Base-by-base conservation (phyloP, 2,329 filamentous ascomycete species). In the Colletotrichum sidae region DNA sequence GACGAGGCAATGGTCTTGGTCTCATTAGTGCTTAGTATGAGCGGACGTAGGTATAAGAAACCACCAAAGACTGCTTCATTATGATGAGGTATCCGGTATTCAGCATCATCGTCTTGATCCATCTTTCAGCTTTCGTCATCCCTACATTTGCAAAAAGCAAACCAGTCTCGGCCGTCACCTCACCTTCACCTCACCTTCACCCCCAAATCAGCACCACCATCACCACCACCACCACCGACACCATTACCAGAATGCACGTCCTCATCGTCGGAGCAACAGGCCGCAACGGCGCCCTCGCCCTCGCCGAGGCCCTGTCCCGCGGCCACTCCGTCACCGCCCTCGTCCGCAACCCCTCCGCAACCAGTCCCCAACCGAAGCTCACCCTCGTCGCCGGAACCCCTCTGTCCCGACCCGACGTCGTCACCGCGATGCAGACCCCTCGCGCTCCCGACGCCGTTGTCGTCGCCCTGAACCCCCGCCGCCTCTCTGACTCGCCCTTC, bases 221-320 rank as follows among this genome's bases (percentile, higher is more conserved):
- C 15, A 42, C 9, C 6, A 6, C 25, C n/a, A 2, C 9, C 33
- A 17, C 8, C 13, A n/a, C n/a, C n/a, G 42, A 2, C 38, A n/a
- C 45, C 42, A n/a, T 41, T 25, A 15, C n/a, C 58, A 71, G 62
- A 41, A 81, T 83, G 78, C 80, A 80, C 50, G 67, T 85, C 67
- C 78, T 85, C 65, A 70, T 84, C 62, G 71, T 85, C 42, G 83
- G 82, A 41, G 83, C 76, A 60, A 81, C 74, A 44, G 83, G 84
- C 46, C 79, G 80, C 60, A 83, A 81, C 54, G 83, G 83, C 66
- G 72, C 76, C 54, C 74, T 83, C 37, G 74, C 81, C 55, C 72
- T 83, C 50, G 59, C 77, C 17, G 74, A 79, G 50, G 77, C 79
- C 35, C 75, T 85, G 8, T 61, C 70, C 8, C 71, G 74, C 39